Base-by-base conservation (phyloP, 805 yeast species). In the Pichia eremophila region DNA sequence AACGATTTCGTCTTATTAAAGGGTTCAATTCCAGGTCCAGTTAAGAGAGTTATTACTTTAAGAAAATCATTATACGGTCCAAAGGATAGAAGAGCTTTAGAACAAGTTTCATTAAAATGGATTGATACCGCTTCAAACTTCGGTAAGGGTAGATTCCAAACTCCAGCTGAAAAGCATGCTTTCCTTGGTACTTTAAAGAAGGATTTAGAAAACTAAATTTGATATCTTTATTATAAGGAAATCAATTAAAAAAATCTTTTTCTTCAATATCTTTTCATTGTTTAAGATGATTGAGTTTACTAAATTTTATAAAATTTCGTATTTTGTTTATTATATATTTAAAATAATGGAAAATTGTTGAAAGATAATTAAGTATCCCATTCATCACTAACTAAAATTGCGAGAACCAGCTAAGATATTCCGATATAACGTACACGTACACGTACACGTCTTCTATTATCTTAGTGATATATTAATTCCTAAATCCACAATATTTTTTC, bases 111-210 rank as follows among this genome's bases (percentile, higher is more conserved):
- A 83, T 86, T 93, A 77, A 93, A 93, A 79, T 93, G 98, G 99
- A 93, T 93, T 73, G 99, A 93, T 76, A 93, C 99, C 67, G 96
- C 99, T 72, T 93, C 99, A 70, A 90, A 91, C 79, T 93, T 93
- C 90, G 99, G 99, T 85, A 95, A 93, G 88, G 99, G 99, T 83
- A 93, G 99, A 85, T 93, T 93, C 98, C 99, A 93, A 81, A 93
- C 99, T 70, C 95, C 97, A 68, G 98, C 97, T 74, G 99, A 93
- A 83, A 95, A 95, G 90, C 89, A 84, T 71, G 95, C 99, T 71
- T 93, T 93, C 91, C 68, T 90, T 81, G 99, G 99, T 81, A 91
- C 99, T 70, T 85, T 93, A 74, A 93, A 93, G 95, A 90, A 87
- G 84, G 97, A 90, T 76, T 81, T 87, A 72, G 77, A 55, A 34